These are phyloP conservation scores for Paracamarosporium sp. DNA, from an alignment of 2,329 filamentous ascomycete species.

Conservation along the genomic window DNA sequence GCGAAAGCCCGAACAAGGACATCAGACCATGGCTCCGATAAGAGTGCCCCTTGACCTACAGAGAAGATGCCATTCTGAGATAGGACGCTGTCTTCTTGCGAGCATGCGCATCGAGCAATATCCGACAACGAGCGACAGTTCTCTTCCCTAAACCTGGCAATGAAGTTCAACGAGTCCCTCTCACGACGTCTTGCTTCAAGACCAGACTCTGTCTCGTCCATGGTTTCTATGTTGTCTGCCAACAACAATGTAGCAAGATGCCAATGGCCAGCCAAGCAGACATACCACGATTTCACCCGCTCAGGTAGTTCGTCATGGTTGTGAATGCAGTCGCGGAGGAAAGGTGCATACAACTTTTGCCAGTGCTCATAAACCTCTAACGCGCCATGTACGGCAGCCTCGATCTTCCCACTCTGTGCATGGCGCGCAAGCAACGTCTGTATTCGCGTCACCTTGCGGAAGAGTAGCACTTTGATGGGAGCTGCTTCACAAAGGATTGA, in stretches of 20 bases:
- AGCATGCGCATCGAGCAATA: slow-evolving; percentile 56
- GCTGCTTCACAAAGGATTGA: slow-evolving; percentile 59
- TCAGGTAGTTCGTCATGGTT: slow-evolving; percentile 59
- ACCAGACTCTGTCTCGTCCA: slow-evolving; percentile 51
- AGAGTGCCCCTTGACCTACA: slow-evolving; percentile 61
- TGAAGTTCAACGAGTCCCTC: slow-evolving; percentile 40
- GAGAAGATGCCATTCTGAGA: slow-evolving; percentile 55
- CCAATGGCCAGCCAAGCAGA: slow-evolving; percentile 65
- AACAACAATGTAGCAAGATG: slow-evolving; percentile 63
- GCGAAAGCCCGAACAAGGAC: slow-evolving; percentile 62
- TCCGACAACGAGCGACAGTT: slow-evolving; percentile 58
- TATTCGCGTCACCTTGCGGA: slow-evolving; percentile 62
- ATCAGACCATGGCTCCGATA: slow-evolving; percentile 67
- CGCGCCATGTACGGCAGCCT: slow-evolving; percentile 57
- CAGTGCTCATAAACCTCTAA: slow-evolving; percentile 63
- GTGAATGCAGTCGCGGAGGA: slow-evolving; percentile 60
- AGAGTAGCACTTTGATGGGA: slow-evolving; percentile 66
- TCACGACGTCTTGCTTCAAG: slow-evolving; percentile 27
- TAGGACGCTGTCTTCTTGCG: slow-evolving; percentile 31
- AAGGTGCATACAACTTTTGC: slow-evolving; percentile 59
- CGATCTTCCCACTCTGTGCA: slow-evolving; percentile 48
- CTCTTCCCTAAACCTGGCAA: slow-evolving; percentile 50
- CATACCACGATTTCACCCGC: slow-evolving; percentile 66
- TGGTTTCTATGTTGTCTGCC: slow-evolving; percentile 60
- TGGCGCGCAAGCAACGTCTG: slow-evolving; percentile 59